A percentile compares a stretch with the other conserved stretches of the same genome.
Evolutionary conservation across 257 asterid genomes (phyloP).

Genomic region (Penstemon barbatus): DNA sequence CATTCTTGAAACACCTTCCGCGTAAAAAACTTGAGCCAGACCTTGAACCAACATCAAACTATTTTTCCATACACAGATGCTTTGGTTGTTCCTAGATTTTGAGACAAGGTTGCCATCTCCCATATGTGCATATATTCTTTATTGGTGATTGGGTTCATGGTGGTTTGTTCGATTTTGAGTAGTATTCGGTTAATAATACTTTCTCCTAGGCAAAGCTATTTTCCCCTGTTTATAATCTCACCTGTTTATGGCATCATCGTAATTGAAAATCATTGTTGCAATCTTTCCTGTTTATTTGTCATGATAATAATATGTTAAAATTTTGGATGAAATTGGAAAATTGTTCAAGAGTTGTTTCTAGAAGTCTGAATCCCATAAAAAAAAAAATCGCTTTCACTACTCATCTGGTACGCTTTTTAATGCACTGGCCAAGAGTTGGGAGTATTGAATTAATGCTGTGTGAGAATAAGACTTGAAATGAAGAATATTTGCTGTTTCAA

Average conservation of each 20-base stretch:
- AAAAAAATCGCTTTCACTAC: background rate
- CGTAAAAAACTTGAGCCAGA: constrained; percentile 50
- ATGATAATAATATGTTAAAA: background rate
- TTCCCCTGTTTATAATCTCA: constrained; percentile 2
- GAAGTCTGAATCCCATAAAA: no score
- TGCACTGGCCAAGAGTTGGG: background rate
- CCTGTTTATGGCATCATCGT: constrained; percentile 1
- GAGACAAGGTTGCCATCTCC: constrained; percentile 14
- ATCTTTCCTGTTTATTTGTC: constrained; percentile 6
- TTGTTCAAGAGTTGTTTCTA: no score
- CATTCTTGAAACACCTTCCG: constrained; percentile 85
- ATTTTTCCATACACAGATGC: constrained; percentile 69
- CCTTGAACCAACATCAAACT: constrained; percentile 44
- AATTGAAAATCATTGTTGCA: background rate
- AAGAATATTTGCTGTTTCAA: background rate
- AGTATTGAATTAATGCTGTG: background rate
- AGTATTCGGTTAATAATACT: background rate
- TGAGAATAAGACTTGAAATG: background rate
- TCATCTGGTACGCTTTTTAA: background rate
- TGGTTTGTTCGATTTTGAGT: background rate
- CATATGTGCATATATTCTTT: constrained; percentile 22
- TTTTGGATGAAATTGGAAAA: background rate
- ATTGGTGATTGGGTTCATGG: background rate
- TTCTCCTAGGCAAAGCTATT: constrained; percentile 1
- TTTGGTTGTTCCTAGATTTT: constrained; percentile 74